These are phyloP conservation scores for Eucalyptus erythrocorys DNA, from an alignment of 345 rosid species.

Conservation along the genomic window DNA sequence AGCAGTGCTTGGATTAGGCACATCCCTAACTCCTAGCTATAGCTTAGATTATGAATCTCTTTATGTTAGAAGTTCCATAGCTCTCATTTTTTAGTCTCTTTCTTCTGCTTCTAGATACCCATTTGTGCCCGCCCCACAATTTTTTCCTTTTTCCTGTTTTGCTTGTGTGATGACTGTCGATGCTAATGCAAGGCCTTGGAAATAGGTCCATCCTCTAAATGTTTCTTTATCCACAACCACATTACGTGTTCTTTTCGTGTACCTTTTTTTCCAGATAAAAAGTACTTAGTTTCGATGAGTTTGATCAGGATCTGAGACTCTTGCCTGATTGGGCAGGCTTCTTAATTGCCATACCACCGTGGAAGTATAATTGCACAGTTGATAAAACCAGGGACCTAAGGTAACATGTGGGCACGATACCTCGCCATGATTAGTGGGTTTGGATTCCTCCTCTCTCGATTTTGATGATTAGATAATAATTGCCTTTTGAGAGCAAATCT, in stretches of 20 bases:
- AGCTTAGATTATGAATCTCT: background rate
- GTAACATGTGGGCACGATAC: background rate
- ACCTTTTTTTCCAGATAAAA: background rate
- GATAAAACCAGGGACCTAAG: background rate
- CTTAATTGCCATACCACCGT: background rate
- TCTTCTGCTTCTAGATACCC: background rate
- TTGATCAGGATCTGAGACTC: background rate
- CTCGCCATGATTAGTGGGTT: background rate
- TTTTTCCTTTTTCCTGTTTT: background rate
- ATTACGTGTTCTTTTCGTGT: background rate
- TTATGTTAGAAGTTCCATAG: background rate
- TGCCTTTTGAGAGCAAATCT: background rate
- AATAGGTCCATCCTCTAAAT: background rate
- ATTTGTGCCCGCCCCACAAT: background rate
- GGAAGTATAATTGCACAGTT: background rate
- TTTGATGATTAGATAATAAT: background rate
- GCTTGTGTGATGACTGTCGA: background rate
- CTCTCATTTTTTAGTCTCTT: constrained; percentile 4
- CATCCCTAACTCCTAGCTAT: background rate
- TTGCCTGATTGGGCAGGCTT: background rate
- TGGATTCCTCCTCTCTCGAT: background rate
- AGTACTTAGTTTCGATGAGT: background rate
- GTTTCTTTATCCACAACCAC: background rate
- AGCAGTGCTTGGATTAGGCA: constrained; percentile 47
- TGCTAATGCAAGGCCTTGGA: background rate